Percentiles rank a stretch among this genome's conserved stretches.
Conservation (phyloP, 768 basidiomycete species). For the Mycena filopes region DNA sequence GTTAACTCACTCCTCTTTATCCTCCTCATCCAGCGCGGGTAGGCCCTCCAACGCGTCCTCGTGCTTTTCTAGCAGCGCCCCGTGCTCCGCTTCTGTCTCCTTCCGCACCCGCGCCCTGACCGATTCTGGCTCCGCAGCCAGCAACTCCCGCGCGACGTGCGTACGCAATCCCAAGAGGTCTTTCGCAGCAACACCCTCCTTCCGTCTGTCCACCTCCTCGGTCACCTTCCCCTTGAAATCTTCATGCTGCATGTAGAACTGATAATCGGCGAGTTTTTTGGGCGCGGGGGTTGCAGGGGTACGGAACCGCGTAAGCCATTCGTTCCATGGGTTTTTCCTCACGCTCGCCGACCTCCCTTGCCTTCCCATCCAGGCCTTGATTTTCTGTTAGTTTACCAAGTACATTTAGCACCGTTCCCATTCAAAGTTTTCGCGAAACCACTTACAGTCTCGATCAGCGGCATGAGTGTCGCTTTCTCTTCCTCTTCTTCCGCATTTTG, state of each 20-base stretch:
- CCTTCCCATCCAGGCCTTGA: neutral
- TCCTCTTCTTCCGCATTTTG: neutral
- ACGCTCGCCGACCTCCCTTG: neutral
- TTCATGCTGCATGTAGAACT: slow-evolving; percentile 5
- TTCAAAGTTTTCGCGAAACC: neutral
- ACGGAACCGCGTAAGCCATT: too few species aligned
- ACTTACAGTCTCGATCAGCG: neutral
- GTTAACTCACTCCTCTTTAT: neutral
- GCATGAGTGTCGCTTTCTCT: neutral
- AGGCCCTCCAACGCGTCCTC: neutral
- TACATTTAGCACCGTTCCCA: too few species aligned
- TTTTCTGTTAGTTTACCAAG: neutral
- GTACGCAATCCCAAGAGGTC: neutral
- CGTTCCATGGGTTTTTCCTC: neutral
- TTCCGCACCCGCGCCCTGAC: neutral
- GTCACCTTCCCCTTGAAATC: neutral
- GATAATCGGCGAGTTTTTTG: neutral
- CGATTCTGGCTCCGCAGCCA: neutral
- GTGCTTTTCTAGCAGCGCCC: neutral
- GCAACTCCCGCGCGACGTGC: neutral
- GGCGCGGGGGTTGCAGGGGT: too few species aligned
- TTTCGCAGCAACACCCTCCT: neutral
- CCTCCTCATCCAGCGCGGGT: slow-evolving; percentile 3
- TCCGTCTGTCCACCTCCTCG: neutral
- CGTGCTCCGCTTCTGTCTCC: neutral